Evolutionary conservation across 495 filamentous ascomycete genomes (phyloP), one percentile per base, ranked within the genome.

Genomic region (Podospora comata): DNA sequence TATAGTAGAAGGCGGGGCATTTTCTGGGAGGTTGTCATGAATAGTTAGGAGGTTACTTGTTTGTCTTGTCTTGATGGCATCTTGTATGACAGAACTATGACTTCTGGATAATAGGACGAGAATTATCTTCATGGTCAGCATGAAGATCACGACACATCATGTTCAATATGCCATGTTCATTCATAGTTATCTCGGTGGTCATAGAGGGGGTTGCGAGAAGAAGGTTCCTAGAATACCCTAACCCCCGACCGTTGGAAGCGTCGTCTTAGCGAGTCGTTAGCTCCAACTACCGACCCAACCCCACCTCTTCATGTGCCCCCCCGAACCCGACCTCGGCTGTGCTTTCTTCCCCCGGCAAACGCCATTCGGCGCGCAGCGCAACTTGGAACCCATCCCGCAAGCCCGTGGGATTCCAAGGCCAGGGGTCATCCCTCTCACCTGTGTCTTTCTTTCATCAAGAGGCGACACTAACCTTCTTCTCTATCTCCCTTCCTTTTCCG

Each of bases 301-400:
- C 67, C 62, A 69, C 34, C 55, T 64, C n/a, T 39, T 55, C 58
- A 32, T 32, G 58, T 60, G 32, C 48, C 18, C 32, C 48, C 18
- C 32, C 28, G 32, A 26, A 60, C 60, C 44, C 44, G 66, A 74
- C 72, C 72, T 74, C 72, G 72, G 72, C 32, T 63, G 59, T 32
- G 27, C 15, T n/a, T 61, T 6, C 18, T 28, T n/a, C 60, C 60
- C 60, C 60, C 18, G 39, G 39, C 39, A 48, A 48, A 48, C 39
- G 39, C 39, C 39, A 48, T 48, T 48, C 39, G 39, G 39, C 39
- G 39, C 39, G 39, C 39, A 32, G 39, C 39, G 60, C 60, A 62
- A 32, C 23, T 15, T 15, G 18, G 34, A 28, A 13, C 18, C 20
- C 60, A 28, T 34, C 60, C 16, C 26, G 20, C 23, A 63, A 39